These are phyloP conservation scores for Pythium diclinum DNA, from an alignment of 352 stramenopile genomes.

Conservation along the genomic window DNA sequence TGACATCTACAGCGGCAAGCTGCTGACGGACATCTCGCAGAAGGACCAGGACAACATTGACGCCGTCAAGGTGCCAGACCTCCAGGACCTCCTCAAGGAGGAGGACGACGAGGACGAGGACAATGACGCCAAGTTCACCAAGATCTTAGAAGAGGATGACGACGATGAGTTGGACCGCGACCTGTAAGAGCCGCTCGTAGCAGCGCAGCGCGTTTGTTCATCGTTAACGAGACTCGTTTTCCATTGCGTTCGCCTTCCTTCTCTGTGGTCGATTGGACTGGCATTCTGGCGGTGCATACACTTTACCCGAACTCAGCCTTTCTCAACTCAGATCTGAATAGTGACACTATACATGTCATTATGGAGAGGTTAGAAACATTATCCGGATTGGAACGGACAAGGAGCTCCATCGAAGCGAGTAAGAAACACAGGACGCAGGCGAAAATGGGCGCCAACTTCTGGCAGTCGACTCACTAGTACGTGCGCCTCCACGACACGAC, in stretches of 20 bases:
- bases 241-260: neutral
- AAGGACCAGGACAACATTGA: constrained; percentile 98
- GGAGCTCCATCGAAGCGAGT: neutral
- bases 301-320: neutral
- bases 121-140: constrained; percentile 64
- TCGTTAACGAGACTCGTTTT: neutral
- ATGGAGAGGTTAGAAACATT: neutral
- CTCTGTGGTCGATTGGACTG: neutral
- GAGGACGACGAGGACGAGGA: constrained; percentile 75
- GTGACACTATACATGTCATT: neutral
- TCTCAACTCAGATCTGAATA: neutral
- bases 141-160: constrained; percentile 80
- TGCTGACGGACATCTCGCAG: constrained; percentile 97
- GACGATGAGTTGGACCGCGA: constrained; percentile 58
- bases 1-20: constrained; percentile 98
- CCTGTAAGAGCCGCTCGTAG: constrained; percentile 42
- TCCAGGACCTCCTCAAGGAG: constrained; percentile 83
- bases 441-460: constrained; percentile 88
- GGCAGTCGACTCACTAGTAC: constrained; percentile 90
- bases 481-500: neutral
- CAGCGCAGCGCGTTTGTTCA: constrained; percentile 12
- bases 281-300: neutral
- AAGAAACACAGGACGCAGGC: neutral
- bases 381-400: neutral
- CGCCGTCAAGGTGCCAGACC: constrained; percentile 89